These are phyloP conservation scores for Triticum urartu DNA, from an alignment of 176 grass and related monocot species.

Conservation along the genomic window DNA sequence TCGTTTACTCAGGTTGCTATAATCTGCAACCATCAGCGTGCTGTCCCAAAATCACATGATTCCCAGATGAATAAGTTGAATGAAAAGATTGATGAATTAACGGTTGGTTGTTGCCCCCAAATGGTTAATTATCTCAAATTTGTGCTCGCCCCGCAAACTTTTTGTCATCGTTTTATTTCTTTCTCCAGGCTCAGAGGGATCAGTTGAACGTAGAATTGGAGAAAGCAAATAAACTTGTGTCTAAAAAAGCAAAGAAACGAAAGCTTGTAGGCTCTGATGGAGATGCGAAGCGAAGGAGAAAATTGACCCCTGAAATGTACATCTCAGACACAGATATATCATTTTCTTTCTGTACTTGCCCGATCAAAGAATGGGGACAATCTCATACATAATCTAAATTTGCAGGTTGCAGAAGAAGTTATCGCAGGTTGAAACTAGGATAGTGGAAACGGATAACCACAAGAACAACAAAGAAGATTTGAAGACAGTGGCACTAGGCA, in stretches of 20 bases:
- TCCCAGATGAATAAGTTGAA: slow-evolving; percentile 82
- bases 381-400: slow-evolving; percentile 35
- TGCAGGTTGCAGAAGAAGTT: slow-evolving; percentile 85
- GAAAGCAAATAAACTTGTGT: slow-evolving; percentile 55
- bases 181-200: slow-evolving; percentile 57
- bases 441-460: slow-evolving; percentile 78
- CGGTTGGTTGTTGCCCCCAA: slow-evolving; percentile 45
- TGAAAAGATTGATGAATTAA: slow-evolving; percentile 87
- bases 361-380: slow-evolving; percentile 10
- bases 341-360: slow-evolving; percentile 6
- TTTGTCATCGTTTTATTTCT: neutral
- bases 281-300: slow-evolving; percentile 77
- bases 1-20: slow-evolving; percentile 69
- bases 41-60: slow-evolving; percentile 96
- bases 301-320: slow-evolving; percentile 74
- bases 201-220: slow-evolving; percentile 65
- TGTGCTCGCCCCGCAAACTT: neutral
- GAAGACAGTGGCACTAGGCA: slow-evolving; percentile 84
- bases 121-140: neutral
- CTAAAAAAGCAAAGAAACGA: slow-evolving; percentile 45
- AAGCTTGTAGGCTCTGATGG: slow-evolving; percentile 60
- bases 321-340: neutral
- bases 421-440: slow-evolving; percentile 46
- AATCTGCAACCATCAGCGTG: slow-evolving; percentile 95
- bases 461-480: slow-evolving; percentile 81